phyloP scores from a whole-genome alignment of 768 basidiomycete species.

The Suillus brevipes region DNA sequence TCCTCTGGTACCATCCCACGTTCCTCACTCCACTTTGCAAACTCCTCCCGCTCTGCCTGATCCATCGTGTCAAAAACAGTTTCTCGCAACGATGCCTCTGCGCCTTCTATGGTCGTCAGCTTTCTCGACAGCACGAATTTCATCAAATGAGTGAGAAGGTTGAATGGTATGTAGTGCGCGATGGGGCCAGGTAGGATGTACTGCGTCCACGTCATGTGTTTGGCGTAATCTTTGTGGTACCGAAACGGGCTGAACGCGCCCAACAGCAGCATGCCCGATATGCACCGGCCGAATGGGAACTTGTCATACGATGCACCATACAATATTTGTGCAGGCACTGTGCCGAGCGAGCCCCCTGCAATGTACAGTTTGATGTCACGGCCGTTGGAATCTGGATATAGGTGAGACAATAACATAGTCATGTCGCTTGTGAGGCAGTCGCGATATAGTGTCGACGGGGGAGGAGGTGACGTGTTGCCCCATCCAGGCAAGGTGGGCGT shows the following conservation, averaged over 20 bases:
- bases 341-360: slow-evolving; percentile 55
- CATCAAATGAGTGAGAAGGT: slow-evolving; percentile 34
- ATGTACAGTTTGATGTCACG: slow-evolving; percentile 47
- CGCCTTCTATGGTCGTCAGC: slow-evolving; percentile 39
- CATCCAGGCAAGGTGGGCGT: slow-evolving; percentile 59
- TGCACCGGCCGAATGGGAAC: slow-evolving; percentile 50
- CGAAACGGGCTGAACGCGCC: slow-evolving; percentile 49
- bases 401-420: slow-evolving; percentile 47
- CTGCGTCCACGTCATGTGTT: slow-evolving; percentile 44
- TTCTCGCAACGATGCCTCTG: slow-evolving; percentile 42
- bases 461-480: slow-evolving; percentile 51
- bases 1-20: slow-evolving; percentile 44
- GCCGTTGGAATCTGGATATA: slow-evolving; percentile 41
- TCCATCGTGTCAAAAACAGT: slow-evolving; percentile 44
- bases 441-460: slow-evolving; percentile 36
- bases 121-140: slow-evolving; percentile 33
- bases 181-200: slow-evolving; percentile 51
- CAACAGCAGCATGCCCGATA: slow-evolving; percentile 49
- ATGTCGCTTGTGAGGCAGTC: slow-evolving; percentile 45
- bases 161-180: slow-evolving; percentile 43
- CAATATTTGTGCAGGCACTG: slow-evolving; percentile 54
- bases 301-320: slow-evolving; percentile 50
- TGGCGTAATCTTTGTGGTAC: slow-evolving; percentile 45
- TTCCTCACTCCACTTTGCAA: slow-evolving; percentile 42
- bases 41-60: slow-evolving; percentile 31